A percentile compares a stretch with the other conserved stretches of the same genome.
phyloP scores from a whole-genome alignment of 352 stramenopile species.

The Globisporangium cylindrosporum region DNA sequence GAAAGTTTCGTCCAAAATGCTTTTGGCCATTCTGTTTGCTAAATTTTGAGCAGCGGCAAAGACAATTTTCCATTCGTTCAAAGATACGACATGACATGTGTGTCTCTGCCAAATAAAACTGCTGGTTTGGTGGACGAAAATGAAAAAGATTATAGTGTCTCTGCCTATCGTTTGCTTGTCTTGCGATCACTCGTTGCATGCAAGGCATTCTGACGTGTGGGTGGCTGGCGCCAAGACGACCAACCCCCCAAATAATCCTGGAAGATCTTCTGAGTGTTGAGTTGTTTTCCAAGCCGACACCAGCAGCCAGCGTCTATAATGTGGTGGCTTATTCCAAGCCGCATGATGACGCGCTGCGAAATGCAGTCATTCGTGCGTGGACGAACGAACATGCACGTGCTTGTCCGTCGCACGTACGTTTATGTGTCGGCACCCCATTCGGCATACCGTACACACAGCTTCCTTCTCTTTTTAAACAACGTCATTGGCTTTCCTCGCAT shows the following conservation, averaged over 20 bases:
- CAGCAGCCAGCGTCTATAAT: not conserved
- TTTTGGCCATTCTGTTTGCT: not conserved
- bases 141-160: not conserved
- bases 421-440: not conserved
- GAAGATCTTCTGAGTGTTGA: not conserved
- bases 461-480: not conserved
- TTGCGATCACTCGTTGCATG: not conserved
- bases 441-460: not conserved
- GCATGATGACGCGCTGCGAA: not conserved
- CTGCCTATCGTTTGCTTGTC: not conserved
- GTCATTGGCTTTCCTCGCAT: not conserved
- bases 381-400: not conserved
- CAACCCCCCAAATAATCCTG: not conserved
- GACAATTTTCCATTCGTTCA: not conserved
- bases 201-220: not conserved
- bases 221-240: not conserved
- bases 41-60: not conserved
- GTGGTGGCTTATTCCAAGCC: not conserved
- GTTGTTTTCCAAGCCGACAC: not conserved
- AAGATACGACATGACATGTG: not conserved
- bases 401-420: not conserved
- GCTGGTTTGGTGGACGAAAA: not conserved
- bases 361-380: not conserved
- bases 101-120: not conserved
- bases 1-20: not conserved